Conservation (phyloP, 306 rosid genomes). For the Citrullus colocynthis region DNA sequence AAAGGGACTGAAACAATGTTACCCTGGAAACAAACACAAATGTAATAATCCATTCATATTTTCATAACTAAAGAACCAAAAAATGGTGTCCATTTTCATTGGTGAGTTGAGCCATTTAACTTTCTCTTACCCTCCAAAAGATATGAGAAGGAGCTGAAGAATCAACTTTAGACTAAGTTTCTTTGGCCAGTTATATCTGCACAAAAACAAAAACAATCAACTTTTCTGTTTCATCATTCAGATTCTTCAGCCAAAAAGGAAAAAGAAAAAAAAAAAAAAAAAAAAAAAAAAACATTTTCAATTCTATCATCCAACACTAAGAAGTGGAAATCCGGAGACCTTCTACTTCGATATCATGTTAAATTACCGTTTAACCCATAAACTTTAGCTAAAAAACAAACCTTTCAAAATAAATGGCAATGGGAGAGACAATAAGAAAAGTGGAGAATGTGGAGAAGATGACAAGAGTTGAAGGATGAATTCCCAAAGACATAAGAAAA, state of each 20-base stretch:
- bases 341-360: too few species aligned
- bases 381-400: neutral
- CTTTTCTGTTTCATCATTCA: neutral
- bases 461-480: constrained; percentile 44
- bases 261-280: neutral
- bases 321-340: too few species aligned
- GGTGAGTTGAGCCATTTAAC: neutral
- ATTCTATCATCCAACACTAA: too few species aligned
- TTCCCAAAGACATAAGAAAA: constrained; percentile 60
- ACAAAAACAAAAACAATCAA: constrained; percentile 15
- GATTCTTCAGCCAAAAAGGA: neutral
- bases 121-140: constrained; percentile 75
- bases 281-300: neutral
- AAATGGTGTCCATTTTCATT: neutral
- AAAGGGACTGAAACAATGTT: constrained; percentile 47
- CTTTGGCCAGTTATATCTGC: constrained; percentile 64
- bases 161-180: constrained; percentile 29
- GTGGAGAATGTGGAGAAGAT: constrained; percentile 61
- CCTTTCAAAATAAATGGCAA: constrained; percentile 70
- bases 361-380: too few species aligned
- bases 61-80: neutral
- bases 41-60: neutral
- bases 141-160: constrained; percentile 37
- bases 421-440: constrained; percentile 55
- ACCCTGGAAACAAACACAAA: constrained; percentile 36